Conservation (phyloP, 2,329 filamentous ascomycete genomes). For the Trichoderma simmonsii region DNA sequence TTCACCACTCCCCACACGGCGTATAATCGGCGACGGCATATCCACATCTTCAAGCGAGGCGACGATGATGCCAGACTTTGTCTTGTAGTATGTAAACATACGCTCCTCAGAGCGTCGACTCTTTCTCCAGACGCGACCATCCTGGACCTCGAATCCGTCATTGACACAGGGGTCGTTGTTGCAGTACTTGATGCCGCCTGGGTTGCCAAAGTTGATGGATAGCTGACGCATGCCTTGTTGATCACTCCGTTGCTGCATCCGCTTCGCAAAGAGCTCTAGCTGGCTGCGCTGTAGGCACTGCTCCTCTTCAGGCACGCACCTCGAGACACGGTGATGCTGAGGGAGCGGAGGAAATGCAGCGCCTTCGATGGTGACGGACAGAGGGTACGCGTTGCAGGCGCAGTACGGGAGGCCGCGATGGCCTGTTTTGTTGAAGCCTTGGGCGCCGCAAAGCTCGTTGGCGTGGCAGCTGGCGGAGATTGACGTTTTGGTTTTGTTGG, state of each 20-base stretch:
- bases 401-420: slow-evolving; percentile 16
- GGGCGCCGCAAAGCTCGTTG: slow-evolving; percentile 21
- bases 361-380: slow-evolving; percentile 18
- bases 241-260: not conserved
- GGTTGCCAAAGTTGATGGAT: slow-evolving; percentile 23
- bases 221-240: slow-evolving; percentile 12
- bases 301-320: slow-evolving; percentile 22
- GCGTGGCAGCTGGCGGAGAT: slow-evolving; percentile 18
- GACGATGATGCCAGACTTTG: slow-evolving; percentile 21
- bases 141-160: slow-evolving; percentile 24
- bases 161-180: slow-evolving; percentile 23
- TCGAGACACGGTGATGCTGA: slow-evolving; percentile 21
- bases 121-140: slow-evolving; percentile 18
- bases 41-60: slow-evolving; percentile 17
- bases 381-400: slow-evolving; percentile 24
- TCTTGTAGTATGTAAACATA: slow-evolving; percentile 22
- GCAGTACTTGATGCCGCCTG: slow-evolving; percentile 21
- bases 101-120: slow-evolving; percentile 18
- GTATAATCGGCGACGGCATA: slow-evolving; percentile 20
- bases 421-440: slow-evolving; percentile 17
- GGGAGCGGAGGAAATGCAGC: slow-evolving; percentile 1
- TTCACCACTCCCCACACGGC: slow-evolving; percentile 17
- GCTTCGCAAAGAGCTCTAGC: slow-evolving; percentile 5
- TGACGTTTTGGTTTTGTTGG: slow-evolving; percentile 2
- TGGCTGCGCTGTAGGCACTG: slow-evolving; percentile 17